These are phyloP conservation scores for Amanita pallidorosea DNA, from an alignment of 768 basidiomycete species.

Conservation along the genomic window DNA sequence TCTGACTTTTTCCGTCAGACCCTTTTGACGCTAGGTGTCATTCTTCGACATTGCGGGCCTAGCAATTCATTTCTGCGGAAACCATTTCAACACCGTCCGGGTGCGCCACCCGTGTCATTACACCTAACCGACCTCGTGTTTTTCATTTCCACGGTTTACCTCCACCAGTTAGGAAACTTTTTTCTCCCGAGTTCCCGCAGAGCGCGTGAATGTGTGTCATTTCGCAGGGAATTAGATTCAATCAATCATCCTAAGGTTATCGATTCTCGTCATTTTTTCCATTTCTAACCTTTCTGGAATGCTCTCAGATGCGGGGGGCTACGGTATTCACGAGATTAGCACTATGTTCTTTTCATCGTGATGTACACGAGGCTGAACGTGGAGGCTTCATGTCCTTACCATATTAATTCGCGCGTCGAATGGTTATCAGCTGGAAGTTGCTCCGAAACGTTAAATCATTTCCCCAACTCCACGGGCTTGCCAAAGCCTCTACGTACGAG, in stretches of 20 bases:
- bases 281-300: not conserved
- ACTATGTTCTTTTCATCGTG: slow-evolving; percentile 2
- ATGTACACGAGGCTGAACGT: slow-evolving; percentile 7
- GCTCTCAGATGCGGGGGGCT: not conserved
- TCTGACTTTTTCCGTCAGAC: not conserved
- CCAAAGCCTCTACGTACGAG: not conserved
- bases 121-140: slow-evolving; percentile 1
- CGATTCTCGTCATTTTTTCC: slow-evolving; percentile 3
- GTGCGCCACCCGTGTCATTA: not conserved
- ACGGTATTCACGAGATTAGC: not conserved
- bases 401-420: slow-evolving; percentile 2
- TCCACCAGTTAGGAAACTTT: not conserved
- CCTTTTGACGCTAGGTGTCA: not conserved
- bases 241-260: not conserved
- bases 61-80: not conserved
- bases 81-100: not conserved
- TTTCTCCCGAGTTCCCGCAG: not conserved
- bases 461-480: not conserved
- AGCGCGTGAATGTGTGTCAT: not conserved
- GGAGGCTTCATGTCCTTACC: slow-evolving; percentile 5
- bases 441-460: not conserved
- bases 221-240: not conserved
- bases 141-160: not conserved
- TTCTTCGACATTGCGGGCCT: not conserved
- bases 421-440: not conserved